Evolutionary conservation across 2,329 filamentous ascomycete species (phyloP), one percentile per base, ranked within the genome.

Genomic region (Chalara sp.): DNA sequence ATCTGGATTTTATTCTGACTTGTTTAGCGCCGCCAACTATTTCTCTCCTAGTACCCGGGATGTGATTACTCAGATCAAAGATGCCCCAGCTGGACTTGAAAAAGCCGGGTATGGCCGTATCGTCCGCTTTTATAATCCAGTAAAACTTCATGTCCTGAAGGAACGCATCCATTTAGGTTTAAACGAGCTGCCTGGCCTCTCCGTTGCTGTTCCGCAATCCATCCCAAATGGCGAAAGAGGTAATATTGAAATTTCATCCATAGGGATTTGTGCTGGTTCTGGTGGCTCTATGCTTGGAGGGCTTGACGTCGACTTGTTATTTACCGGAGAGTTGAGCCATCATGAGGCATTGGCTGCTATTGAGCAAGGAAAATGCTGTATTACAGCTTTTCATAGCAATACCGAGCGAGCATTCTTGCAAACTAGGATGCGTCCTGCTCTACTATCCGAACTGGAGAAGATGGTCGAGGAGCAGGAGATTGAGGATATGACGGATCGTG

Each of bases 271-370:
- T 61, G 92, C 93, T 0, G 93, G 93, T 1, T 93, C 87, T 6
- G 93, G 93, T 0, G 86, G 84, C 1, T 81, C 84, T 39, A 76
- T 97, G 21, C 79, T 96, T 52, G 81, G 82, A 55, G 76, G 78
- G 40, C 73, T 83, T 3, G 73, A 80, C 41, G 89, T 90, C 0
- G 89, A 96, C 63, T 68, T 97, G 39, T 70, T 95, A 4, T 87
- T 99, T 60, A 97, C 89, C 0, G 93, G 93, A 1, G 93, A 99
- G 72, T 80, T 97, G 75, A 87, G 82, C 62, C 93, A 99, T 66
- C 93, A 99, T 66, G 89, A 93, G 56, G 90, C 92, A 3, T 77
- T 99, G 52, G 81, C 87, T 39, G 89, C 90, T 1, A 89, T 87
- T 31, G 91, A 96, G 72, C 80, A 84, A 52, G 91, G 91, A 1